Conservation (phyloP, 148 eudicot species). For the Camellia granthamiana region DNA sequence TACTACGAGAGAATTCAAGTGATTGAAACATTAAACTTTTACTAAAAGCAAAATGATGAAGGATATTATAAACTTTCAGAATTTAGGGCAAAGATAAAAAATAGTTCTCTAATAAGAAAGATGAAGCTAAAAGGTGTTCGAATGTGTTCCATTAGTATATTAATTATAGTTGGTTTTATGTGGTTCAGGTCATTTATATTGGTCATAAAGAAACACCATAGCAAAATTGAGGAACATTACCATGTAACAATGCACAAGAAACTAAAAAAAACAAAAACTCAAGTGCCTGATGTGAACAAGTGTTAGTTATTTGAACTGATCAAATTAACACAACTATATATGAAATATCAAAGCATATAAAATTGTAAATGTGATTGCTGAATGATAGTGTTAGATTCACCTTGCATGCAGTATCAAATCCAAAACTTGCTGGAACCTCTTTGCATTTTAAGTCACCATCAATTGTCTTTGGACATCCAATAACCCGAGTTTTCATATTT, state of each 20-base stretch:
- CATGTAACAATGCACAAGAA: not conserved
- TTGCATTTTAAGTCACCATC: constrained; percentile 97
- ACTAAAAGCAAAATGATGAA: not conserved
- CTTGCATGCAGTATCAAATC: constrained; percentile 99
- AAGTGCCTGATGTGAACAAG: not conserved
- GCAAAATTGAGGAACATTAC: not conserved
- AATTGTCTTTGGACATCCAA: constrained; percentile 99
- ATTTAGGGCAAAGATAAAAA: not conserved
- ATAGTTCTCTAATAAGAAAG: not conserved
- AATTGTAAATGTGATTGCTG: not conserved
- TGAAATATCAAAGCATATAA: not conserved
- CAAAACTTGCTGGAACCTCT: constrained; percentile 94
- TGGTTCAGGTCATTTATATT: not conserved
- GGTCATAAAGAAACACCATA: not conserved
- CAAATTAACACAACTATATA: not conserved
- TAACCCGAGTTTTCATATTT: constrained; percentile 79
- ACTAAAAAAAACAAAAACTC: not conserved
- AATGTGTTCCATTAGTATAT: not conserved
- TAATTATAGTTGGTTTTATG: not conserved
- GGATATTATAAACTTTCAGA: not conserved
- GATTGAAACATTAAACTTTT: not conserved
- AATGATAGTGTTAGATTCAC: constrained; percentile 33
- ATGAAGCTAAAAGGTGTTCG: not conserved
- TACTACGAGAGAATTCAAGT: not conserved
- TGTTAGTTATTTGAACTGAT: not conserved